Evolutionary conservation across 345 rosid genomes (phyloP).

Genomic region (Laguncularia racemosa): DNA sequence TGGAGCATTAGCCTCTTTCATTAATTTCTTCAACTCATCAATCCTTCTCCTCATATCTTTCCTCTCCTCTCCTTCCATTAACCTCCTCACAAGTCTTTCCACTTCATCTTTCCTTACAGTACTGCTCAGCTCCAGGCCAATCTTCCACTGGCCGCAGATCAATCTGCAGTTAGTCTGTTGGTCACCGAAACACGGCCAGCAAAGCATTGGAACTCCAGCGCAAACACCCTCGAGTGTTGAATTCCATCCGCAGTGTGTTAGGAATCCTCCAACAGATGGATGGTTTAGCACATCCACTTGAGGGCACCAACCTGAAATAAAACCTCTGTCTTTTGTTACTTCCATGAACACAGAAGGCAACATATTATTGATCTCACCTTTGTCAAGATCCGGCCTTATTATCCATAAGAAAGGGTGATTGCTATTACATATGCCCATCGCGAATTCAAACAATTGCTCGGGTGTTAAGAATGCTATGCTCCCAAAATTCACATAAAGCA

Average conservation of each 20-base stretch:
- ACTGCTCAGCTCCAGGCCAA: constrained; percentile 18
- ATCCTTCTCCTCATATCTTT: constrained; percentile 16
- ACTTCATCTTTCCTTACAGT: constrained; percentile 17
- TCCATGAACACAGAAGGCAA: constrained; percentile 16
- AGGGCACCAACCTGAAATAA: constrained; percentile 22
- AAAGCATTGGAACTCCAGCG: constrained; percentile 17
- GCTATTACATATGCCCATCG: no score
- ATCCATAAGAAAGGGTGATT: constrained; percentile 21
- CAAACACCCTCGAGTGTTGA: constrained; percentile 18
- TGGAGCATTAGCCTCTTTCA: no score
- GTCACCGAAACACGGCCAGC: constrained; percentile 32
- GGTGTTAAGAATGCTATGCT: no score
- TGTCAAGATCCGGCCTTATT: constrained; percentile 17
- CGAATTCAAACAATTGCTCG: no score
- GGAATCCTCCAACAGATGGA: constrained; percentile 20
- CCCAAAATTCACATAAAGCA: no score
- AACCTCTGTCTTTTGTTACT: constrained; percentile 17
- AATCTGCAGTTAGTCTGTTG: constrained; percentile 26
- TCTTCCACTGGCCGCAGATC: constrained; percentile 18
- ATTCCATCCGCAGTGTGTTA: constrained; percentile 37
- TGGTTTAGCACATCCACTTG: constrained; percentile 22
- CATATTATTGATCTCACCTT: constrained; percentile 13
- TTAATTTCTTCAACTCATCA: constrained; percentile 15
- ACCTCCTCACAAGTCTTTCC: constrained; percentile 12
- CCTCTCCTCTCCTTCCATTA: constrained; percentile 17